Base-by-base conservation (phyloP, 129 eudicot genomes). In the Flaveria bidentis region DNA sequence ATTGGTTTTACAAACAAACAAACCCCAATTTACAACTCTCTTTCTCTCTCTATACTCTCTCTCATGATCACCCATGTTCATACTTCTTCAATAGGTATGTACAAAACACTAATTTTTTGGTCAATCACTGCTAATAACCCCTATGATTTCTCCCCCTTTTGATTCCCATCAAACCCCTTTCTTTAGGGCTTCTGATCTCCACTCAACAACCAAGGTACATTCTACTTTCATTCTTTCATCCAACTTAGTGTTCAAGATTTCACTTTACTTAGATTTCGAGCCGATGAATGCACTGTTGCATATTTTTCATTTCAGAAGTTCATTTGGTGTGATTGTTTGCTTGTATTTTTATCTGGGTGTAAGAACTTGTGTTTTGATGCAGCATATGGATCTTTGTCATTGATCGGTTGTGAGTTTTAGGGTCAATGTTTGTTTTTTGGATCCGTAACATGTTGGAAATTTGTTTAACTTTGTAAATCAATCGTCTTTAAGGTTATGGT, bases 1-100 rank as follows among this genome's bases (percentile, higher is more conserved):
- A 73, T 73, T 72, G 46, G 70, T 69, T 57, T 23, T 51, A 45
- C 69, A 55, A 65, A 73, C 79, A 73, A 80, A 73, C 73, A 62
- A 62, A 62, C 53, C 74, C 64, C 63, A 17, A 17, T 62, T 79
- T 47, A 57, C 52, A 63, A 51, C 83, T 63, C 69, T 73, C 47
- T 78, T 14, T 71, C 44, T 44, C 72, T 61, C 64, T 30, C 49
- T 69, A 25, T 53, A 36, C 65, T 56, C 76, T 78, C 82, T 77
- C 76, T 72, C 83, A 73, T 74, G 84, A 80, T 80, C 84, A 67
- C 51, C 79, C 84, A 80, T 74, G 75, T 80, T 46, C 39, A 74
- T 55, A 74, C 80, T 73, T 56, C 75, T 26, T 65, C 79, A 66
- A 79, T 73, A 80, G 83, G 83, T 80, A 56, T 53, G 62, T 70